A percentile compares a stretch with the other conserved stretches of the same genome.
Evolutionary conservation across 2,329 filamentous ascomycete species (phyloP).

Genomic region (Curvularia sp.): DNA sequence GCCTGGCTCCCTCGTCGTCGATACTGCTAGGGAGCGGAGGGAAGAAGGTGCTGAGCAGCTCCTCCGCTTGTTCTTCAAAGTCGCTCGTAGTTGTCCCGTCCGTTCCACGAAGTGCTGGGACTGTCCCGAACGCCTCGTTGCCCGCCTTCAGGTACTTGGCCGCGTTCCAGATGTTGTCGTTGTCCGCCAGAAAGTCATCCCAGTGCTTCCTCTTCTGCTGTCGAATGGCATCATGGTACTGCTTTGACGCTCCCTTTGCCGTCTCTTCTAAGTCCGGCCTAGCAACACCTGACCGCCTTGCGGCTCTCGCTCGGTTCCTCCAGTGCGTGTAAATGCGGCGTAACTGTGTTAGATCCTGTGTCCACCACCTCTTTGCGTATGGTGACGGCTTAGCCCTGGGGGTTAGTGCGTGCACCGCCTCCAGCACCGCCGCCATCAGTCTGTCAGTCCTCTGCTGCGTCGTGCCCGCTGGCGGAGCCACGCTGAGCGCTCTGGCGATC

Average conservation of each 20-base stretch:
- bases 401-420: conserved; percentile 12
- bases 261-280: conserved; percentile 14
- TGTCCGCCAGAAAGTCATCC: conserved; percentile 16
- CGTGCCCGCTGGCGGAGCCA: too few species aligned
- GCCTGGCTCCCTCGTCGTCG: conserved; percentile 13
- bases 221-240: conserved; percentile 20
- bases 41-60: conserved; percentile 16
- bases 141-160: conserved; percentile 17
- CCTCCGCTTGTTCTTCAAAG: conserved; percentile 12
- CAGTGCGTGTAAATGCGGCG: conserved; percentile 22
- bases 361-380: conserved; percentile 15
- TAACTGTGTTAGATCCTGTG: conserved; percentile 17
- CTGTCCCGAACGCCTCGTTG: conserved; percentile 19
- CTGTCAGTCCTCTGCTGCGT: conserved; percentile 12
- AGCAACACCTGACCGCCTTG: conserved; percentile 8
- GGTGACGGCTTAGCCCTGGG: conserved; percentile 10
- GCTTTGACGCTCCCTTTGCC: conserved; percentile 14
- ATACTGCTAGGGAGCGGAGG: conserved; percentile 14
- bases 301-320: conserved; percentile 21
- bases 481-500: conserved; percentile 4
- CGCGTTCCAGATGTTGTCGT: conserved; percentile 19
- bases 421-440: conserved; percentile 10
- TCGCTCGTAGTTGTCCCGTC: conserved; percentile 16
- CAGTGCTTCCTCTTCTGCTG: conserved; percentile 21
- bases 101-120: conserved; percentile 13